Percentiles rank a stretch among this genome's conserved stretches.
phyloP scores from a whole-genome alignment of 2,329 filamentous ascomycete species.

The Scytalidium sp. region DNA sequence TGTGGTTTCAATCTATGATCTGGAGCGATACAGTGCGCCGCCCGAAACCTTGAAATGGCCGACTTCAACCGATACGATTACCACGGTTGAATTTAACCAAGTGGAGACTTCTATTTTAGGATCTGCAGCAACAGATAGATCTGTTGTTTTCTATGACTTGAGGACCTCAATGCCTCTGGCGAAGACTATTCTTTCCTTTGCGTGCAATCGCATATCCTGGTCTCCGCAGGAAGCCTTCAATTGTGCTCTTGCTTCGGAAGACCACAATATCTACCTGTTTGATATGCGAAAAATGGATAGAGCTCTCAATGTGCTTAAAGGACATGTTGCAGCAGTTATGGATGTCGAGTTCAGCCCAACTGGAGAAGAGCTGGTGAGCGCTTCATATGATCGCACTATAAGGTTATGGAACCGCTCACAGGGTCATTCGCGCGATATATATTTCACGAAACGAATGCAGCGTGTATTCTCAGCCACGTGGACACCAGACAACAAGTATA shows the following conservation, averaged over 20 bases:
- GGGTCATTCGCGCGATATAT: constrained; percentile 87
- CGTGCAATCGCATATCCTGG: constrained; percentile 83
- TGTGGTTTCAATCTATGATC: constrained; percentile 83
- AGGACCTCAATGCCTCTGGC: constrained; percentile 80
- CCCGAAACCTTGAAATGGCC: constrained; percentile 86
- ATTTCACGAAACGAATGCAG: constrained; percentile 98
- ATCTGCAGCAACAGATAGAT: constrained; percentile 80
- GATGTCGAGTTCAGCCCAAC: constrained; percentile 95
- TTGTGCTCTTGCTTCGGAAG: constrained; percentile 88
- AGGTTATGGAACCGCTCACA: constrained; percentile 78
- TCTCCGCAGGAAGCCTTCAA: constrained; percentile 98
- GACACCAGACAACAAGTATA: constrained; percentile 85
- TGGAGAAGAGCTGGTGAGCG: constrained; percentile 87
- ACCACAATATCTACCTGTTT: constrained; percentile 88
- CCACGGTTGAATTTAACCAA: constrained; percentile 84
- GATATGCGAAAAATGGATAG: constrained; percentile 90
- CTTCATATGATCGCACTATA: constrained; percentile 84
- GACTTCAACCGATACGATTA: constrained; percentile 86
- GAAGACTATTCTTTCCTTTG: constrained; percentile 77
- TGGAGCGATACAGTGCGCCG: constrained; percentile 75
- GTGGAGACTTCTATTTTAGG: constrained; percentile 89
- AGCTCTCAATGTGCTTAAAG: constrained; percentile 84
- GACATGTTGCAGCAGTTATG: constrained; percentile 90
- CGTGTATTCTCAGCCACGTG: constrained; percentile 82
- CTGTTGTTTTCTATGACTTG: constrained; percentile 87